Evolutionary conservation across 2,329 filamentous ascomycete genomes (phyloP).

Genomic region (Ceratocystis ficicola): DNA sequence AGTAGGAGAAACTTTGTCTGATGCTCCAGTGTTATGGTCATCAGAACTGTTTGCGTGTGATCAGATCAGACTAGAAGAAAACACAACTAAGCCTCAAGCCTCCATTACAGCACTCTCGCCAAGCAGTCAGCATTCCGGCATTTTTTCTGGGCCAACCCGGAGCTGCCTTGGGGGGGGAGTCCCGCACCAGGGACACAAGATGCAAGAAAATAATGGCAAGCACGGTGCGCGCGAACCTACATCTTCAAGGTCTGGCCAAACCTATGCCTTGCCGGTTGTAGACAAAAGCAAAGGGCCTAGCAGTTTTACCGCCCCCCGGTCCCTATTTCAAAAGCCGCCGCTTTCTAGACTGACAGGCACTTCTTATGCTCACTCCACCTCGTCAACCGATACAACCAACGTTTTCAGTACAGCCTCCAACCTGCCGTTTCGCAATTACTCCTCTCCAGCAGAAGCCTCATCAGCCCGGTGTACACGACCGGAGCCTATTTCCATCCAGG

Average conservation of each 20-base stretch:
- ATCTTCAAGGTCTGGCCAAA: neutral
- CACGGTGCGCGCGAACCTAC: neutral
- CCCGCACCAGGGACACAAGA: conserved; percentile 31
- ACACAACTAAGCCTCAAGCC: conserved; percentile 24
- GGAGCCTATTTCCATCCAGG: conserved; percentile 55
- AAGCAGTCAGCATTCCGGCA: conserved; percentile 40
- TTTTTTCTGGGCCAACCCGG: conserved; percentile 44
- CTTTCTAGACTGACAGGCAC: conserved; percentile 47
- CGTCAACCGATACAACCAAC: conserved; percentile 45
- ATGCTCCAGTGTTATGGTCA: conserved; percentile 82
- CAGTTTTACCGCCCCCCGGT: conserved; percentile 59
- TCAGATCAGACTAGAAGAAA: conserved; percentile 46
- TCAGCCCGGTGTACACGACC: conserved; percentile 50
- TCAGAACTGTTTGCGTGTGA: conserved; percentile 79
- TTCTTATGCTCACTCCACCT: conserved; percentile 49
- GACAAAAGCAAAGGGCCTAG: neutral
- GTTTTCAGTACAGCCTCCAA: conserved; percentile 40
- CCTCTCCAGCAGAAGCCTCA: conserved; percentile 32
- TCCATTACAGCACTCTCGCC: conserved; percentile 34
- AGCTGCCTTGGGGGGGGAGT: neutral
- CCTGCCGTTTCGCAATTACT: conserved; percentile 34
- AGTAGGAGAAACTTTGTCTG: conserved; percentile 69
- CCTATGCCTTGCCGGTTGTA: neutral
- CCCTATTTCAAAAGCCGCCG: conserved; percentile 61
- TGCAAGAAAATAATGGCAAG: conserved; percentile 43